phyloP scores from a whole-genome alignment of 768 basidiomycete genomes.

The Mycena pura region DNA sequence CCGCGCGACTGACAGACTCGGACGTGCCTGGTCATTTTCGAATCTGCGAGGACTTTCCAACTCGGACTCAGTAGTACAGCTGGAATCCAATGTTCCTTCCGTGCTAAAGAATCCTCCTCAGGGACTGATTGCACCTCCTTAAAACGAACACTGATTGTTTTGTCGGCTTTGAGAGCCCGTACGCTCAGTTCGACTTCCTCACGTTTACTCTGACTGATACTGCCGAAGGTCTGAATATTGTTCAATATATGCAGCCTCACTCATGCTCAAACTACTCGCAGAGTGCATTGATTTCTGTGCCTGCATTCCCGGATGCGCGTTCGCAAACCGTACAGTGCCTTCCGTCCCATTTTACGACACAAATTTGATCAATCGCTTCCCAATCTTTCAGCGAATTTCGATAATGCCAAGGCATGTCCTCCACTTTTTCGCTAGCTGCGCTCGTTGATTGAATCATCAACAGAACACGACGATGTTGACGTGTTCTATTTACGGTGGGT shows the following conservation, averaged over 20 bases:
- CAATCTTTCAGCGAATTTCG: not conserved
- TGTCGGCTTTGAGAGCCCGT: not conserved
- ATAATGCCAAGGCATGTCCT: not conserved
- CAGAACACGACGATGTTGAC: not conserved
- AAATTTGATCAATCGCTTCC: not conserved
- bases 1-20: not conserved
- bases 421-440: not conserved
- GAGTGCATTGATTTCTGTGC: constrained; percentile 9
- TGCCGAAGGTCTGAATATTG: not conserved
- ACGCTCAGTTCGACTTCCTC: constrained; percentile 1
- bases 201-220: constrained; percentile 10
- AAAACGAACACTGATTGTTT: not conserved
- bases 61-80: not conserved
- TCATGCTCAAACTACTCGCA: not conserved
- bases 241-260: not conserved
- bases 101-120: not conserved
- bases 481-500: not conserved
- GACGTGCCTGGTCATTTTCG: not conserved
- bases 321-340: constrained; percentile 6
- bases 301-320: not conserved
- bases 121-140: not conserved
- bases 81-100: not conserved
- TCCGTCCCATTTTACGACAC: not conserved
- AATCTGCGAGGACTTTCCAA: not conserved
- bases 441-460: not conserved